Evolutionary conservation across 2,329 filamentous ascomycete species (phyloP).

Genomic region (Pezicula rhizophila): DNA sequence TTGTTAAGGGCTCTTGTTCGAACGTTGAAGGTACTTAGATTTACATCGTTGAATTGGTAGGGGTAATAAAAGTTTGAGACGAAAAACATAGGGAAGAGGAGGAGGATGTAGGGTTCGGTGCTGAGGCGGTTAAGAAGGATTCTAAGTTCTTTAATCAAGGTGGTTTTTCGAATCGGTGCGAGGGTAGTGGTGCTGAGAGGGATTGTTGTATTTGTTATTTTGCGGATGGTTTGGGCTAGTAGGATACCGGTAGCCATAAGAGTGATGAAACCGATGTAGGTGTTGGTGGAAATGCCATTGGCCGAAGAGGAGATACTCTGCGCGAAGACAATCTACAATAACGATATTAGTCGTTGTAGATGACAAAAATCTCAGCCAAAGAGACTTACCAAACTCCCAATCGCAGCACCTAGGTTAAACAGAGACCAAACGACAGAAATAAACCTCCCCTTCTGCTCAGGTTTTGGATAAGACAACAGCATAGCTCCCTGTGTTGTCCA

Average conservation of each 20-base stretch:
- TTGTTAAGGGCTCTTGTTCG: slow-evolving; percentile 69
- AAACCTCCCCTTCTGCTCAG: slow-evolving; percentile 74
- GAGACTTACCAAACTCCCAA: slow-evolving; percentile 55
- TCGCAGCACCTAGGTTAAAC: slow-evolving; percentile 82
- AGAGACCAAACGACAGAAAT: slow-evolving; percentile 90
- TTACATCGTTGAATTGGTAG: slow-evolving; percentile 71
- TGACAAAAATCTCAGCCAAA: slow-evolving; percentile 1
- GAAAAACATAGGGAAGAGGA: slow-evolving; percentile 75
- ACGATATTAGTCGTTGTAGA: not conserved
- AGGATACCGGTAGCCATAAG: slow-evolving; percentile 40
- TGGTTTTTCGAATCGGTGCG: slow-evolving; percentile 81
- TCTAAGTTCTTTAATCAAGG: slow-evolving; percentile 69
- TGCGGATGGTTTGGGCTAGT: slow-evolving; percentile 61
- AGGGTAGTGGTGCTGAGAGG: slow-evolving; percentile 49
- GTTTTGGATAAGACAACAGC: slow-evolving; percentile 80
- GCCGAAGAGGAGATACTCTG: slow-evolving; percentile 57
- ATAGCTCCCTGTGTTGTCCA: slow-evolving; percentile 80
- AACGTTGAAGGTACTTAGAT: slow-evolving; percentile 62
- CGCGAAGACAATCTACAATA: slow-evolving; percentile 54
- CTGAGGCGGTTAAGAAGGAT: slow-evolving; percentile 67
- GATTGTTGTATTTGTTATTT: slow-evolving; percentile 40
- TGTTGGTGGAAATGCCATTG: slow-evolving; percentile 12
- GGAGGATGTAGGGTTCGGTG: slow-evolving; percentile 63
- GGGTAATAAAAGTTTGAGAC: slow-evolving; percentile 73
- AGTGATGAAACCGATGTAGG: slow-evolving; percentile 8